Conservation (phyloP, 176 grass and related monocot species). For the Poa pratensis region DNA sequence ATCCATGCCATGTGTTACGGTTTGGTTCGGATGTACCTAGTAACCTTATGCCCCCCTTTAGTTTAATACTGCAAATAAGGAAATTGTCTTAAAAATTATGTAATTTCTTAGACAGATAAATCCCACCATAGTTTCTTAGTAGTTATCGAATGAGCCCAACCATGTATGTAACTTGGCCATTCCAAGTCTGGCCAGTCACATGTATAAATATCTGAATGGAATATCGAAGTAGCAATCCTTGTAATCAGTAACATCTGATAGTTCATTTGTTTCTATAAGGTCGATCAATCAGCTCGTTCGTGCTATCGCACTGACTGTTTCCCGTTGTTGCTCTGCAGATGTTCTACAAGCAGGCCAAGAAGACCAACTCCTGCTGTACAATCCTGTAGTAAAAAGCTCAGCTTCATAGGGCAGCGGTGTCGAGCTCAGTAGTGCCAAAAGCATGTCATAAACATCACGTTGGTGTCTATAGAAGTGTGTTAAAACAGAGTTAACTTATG, state of each 20-base stretch:
- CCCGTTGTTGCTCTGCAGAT: slow-evolving; percentile 48
- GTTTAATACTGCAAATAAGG: neutral
- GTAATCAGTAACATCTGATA: too few relatives aligned
- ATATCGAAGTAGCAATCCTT: too few relatives aligned
- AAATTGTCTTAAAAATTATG: neutral
- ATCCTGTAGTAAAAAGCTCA: slow-evolving; percentile 48
- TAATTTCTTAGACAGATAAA: neutral
- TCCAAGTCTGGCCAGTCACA: too few relatives aligned
- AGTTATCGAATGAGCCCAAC: too few relatives aligned
- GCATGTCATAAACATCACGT: neutral
- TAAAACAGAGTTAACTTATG: neutral
- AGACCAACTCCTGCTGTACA: slow-evolving; percentile 84
- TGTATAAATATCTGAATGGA: too few relatives aligned
- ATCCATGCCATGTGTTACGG: too few relatives aligned
- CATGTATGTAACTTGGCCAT: too few relatives aligned
- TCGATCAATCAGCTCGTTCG: neutral
- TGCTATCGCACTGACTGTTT: neutral
- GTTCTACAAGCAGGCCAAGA: slow-evolving; percentile 98
- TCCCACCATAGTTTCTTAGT: too few relatives aligned
- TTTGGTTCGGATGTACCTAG: neutral
- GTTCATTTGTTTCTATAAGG: neutral
- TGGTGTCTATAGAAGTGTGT: neutral
- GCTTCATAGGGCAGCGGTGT: neutral
- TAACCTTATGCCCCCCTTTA: neutral
- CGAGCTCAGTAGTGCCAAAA: neutral